Base-by-base conservation (phyloP, 2,329 filamentous ascomycete genomes). In the Aspergillus clavatus region DNA sequence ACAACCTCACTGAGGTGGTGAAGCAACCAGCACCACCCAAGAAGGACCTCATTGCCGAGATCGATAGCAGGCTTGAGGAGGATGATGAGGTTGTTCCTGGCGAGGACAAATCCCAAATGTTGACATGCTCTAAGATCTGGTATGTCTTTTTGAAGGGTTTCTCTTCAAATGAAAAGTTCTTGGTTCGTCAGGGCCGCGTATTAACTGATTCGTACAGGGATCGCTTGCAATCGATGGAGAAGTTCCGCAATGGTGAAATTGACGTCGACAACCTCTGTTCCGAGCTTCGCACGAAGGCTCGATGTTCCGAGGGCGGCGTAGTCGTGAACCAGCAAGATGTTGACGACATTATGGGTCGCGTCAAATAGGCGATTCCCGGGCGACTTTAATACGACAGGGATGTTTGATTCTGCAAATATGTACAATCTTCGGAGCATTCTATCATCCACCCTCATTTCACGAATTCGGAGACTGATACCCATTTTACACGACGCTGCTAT, bases 41-140 rank as follows among this genome's bases (percentile, higher is more conserved):
- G 72, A 83, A 82, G 59, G 86, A 86, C 55, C 77, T 94, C 31
- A 79, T 94, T 51, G 79, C 83, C 29, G 80, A 88, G 63, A 87
- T 94, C 50, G 89, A 95, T 59, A 82, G 47, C 40, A 63, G 81
- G 12, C 73, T 83, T 49, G 83, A 81, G 4, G 78, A 83, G 7
- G 81, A 84, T 18, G 31, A 35, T 5, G 86, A 91, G 6, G 84
- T 83, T 50, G 79, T 82, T 12, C 80, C 80, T 7, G 78, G 73
- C 7, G 78, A 79, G 47, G 75, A 82, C 51, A 74, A 76, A 42
- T 74, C 79, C 24, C 75, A 84, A 55, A 78, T 88, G 61, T 76
- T 95, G 58, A 89, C 81, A 48, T 96, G 90, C 71, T 90, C 86
- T 57, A 90, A 93, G 65, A 90, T 97, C 41, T 97, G 91, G 91